phyloP scores from a whole-genome alignment of 768 basidiomycete species.

The Boletus rubescentipes region DNA sequence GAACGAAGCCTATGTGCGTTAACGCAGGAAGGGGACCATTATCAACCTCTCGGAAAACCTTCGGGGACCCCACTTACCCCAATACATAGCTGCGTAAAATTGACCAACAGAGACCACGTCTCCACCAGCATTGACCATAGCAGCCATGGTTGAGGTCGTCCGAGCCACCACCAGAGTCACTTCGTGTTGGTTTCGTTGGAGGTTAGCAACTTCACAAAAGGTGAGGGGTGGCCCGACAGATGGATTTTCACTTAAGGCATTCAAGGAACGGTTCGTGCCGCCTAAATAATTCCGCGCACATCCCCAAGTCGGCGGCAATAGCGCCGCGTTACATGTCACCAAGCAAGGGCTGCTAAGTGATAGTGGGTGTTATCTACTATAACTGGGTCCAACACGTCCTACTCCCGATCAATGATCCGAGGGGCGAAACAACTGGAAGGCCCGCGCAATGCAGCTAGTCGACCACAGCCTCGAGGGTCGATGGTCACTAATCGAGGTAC shows the following conservation, averaged over 20 bases:
- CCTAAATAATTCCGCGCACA: too few species aligned
- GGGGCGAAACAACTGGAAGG: too few species aligned
- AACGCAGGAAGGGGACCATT: neutral
- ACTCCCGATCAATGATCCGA: too few species aligned
- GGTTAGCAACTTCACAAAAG: neutral
- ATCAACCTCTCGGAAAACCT: neutral
- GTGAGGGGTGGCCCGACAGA: neutral
- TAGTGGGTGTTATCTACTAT: too few species aligned
- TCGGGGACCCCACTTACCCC: constrained; percentile 7
- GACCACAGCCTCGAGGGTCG: too few species aligned
- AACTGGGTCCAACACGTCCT: too few species aligned
- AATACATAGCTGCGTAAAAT: constrained; percentile 18
- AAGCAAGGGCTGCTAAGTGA: too few species aligned
- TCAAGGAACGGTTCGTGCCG: neutral
- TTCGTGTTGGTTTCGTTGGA: neutral
- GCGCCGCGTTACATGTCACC: too few species aligned
- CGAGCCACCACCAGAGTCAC: neutral
- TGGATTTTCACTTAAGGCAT: neutral
- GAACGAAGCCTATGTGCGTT: constrained; percentile 11
- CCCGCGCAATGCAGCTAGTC: too few species aligned
- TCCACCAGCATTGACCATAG: constrained; percentile 4
- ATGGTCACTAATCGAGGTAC: too few species aligned
- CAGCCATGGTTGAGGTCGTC: constrained; percentile 1
- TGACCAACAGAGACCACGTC: neutral
- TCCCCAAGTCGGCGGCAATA: too few species aligned